Percentiles rank a stretch among this genome's conserved stretches.
These are phyloP conservation scores for Alternaria hordeiaustralica DNA, from an alignment of 2,329 filamentous ascomycete species.

Conservation along the genomic window DNA sequence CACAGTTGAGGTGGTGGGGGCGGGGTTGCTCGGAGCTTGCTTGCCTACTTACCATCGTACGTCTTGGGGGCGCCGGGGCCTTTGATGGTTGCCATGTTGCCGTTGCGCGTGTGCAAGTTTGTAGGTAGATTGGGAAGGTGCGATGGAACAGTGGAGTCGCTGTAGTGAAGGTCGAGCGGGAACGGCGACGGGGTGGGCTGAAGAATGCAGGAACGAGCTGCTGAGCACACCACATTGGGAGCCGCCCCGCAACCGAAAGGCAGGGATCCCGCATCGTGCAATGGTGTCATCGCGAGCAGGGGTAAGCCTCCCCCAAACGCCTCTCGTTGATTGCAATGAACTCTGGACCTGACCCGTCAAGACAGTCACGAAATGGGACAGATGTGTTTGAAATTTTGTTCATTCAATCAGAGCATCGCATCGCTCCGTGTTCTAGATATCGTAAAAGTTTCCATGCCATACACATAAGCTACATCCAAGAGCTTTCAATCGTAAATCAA, in stretches of 20 bases:
- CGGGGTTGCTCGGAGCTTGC: slow-evolving; percentile 6
- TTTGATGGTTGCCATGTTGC: slow-evolving; percentile 63
- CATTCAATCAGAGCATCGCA: slow-evolving; percentile 22
- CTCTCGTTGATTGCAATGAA: not conserved
- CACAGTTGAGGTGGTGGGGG: slow-evolving; percentile 1
- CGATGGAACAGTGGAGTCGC: not conserved
- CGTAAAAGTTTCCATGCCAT: slow-evolving; percentile 16
- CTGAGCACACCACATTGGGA: slow-evolving; percentile 2
- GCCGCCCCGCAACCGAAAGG: slow-evolving; percentile 23
- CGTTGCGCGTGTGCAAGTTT: not conserved
- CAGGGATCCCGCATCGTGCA: slow-evolving; percentile 14
- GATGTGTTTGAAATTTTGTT: slow-evolving; percentile 14
- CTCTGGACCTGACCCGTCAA: not conserved
- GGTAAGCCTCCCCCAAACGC: slow-evolving; percentile 1
- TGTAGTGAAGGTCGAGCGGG: not conserved
- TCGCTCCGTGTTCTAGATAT: slow-evolving; percentile 24
- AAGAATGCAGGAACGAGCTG: slow-evolving; percentile 37
- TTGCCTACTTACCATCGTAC: slow-evolving; percentile 60
- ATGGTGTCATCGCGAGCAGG: slow-evolving; percentile 23
- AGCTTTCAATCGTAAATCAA: slow-evolving; percentile 31
- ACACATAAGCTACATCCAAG: slow-evolving; percentile 25
- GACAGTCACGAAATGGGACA: not conserved
- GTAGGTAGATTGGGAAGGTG: not conserved
- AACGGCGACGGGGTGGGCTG: slow-evolving; percentile 13
- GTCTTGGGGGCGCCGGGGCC: slow-evolving; percentile 65